Percentiles rank a stretch among this genome's conserved stretches.
These are phyloP conservation scores for Phaeosphaeriaceae sp. DNA, from an alignment of 2,329 filamentous ascomycete species.

Conservation along the genomic window DNA sequence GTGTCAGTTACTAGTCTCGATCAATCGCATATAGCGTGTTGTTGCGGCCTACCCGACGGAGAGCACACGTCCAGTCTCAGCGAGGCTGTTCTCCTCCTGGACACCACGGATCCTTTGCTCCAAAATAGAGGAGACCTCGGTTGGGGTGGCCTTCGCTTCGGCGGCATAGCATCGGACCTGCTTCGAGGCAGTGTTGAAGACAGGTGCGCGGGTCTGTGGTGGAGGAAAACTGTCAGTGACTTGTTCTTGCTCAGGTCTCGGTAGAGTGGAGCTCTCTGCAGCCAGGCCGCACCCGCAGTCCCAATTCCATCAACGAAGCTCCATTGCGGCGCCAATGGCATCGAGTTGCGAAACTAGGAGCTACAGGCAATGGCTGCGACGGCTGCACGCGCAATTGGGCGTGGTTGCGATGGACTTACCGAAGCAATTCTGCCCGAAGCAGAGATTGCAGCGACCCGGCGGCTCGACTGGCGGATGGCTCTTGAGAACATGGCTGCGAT, in stretches of 20 bases:
- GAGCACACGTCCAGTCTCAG: slow-evolving; percentile 98
- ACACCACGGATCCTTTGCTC: slow-evolving; percentile 99
- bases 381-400: slow-evolving; percentile 50
- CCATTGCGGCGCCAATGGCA: slow-evolving; percentile 48
- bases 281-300: slow-evolving; percentile 39
- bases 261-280: slow-evolving; percentile 41
- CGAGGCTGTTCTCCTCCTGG: slow-evolving; percentile 92
- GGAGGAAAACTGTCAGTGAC: slow-evolving; percentile 58
- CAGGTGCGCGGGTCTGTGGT: slow-evolving; percentile 82
- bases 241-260: slow-evolving; percentile 34
- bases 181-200: slow-evolving; percentile 67
- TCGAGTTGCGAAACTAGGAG: slow-evolving; percentile 40
- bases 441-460: slow-evolving; percentile 92
- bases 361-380: slow-evolving; percentile 39
- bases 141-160: slow-evolving; percentile 93
- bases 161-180: slow-evolving; percentile 81
- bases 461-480: slow-evolving; percentile 95
- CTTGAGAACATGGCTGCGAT: slow-evolving; percentile 87
- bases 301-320: slow-evolving; percentile 39
- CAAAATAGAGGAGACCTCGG: slow-evolving; percentile 98
- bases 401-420: slow-evolving; percentile 73
- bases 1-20: slow-evolving; percentile 22
- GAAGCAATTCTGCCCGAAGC: slow-evolving; percentile 87
- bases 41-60: slow-evolving; percentile 87
- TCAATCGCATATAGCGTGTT: slow-evolving; percentile 37